Evolutionary conservation across 352 stramenopile species (phyloP).

Genomic region (Pythium aphanidermatum): DNA sequence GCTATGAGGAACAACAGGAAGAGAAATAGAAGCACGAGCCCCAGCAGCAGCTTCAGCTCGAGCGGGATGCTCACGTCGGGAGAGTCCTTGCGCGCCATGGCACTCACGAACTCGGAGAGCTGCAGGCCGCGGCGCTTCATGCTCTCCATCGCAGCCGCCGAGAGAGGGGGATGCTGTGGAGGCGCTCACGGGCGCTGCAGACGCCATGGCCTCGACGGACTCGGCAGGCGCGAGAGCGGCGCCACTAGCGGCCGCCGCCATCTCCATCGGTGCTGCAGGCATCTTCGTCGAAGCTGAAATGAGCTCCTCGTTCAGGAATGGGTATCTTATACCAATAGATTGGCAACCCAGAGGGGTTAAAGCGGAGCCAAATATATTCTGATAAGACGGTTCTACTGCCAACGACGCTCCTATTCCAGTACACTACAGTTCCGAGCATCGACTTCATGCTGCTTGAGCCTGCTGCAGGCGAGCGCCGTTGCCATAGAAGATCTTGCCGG

Average conservation of each 20-base stretch:
- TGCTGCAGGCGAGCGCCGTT: too few relatives aligned
- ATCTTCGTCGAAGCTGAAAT: too few relatives aligned
- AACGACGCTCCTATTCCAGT: too few relatives aligned
- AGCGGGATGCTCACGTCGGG: conserved; percentile 32
- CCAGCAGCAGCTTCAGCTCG: conserved; percentile 68
- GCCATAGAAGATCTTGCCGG: conserved; percentile 93
- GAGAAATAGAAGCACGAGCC: conserved; percentile 56
- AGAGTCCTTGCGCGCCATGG: conserved; percentile 25
- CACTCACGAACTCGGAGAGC: conserved; percentile 13
- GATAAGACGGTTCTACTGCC: too few relatives aligned
- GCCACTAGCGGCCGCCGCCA: background rate
- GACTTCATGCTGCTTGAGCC: too few relatives aligned
- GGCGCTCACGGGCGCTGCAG: background rate
- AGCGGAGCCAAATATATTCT: too few relatives aligned
- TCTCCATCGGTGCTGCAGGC: background rate
- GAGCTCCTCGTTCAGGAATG: too few relatives aligned
- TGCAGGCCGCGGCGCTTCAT: conserved; percentile 18
- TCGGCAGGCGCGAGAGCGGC: too few relatives aligned
- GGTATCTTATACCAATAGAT: conserved; percentile 7
- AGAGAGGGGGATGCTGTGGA: background rate
- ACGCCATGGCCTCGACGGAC: too few relatives aligned
- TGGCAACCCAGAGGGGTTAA: too few relatives aligned
- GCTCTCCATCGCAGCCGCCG: conserved; percentile 17
- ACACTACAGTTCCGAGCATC: too few relatives aligned
- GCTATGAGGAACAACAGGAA: conserved; percentile 80